Percentiles rank a stretch among this genome's conserved stretches.
phyloP scores from a whole-genome alignment of 2,329 filamentous ascomycete genomes.

The Acarospora socialis region DNA sequence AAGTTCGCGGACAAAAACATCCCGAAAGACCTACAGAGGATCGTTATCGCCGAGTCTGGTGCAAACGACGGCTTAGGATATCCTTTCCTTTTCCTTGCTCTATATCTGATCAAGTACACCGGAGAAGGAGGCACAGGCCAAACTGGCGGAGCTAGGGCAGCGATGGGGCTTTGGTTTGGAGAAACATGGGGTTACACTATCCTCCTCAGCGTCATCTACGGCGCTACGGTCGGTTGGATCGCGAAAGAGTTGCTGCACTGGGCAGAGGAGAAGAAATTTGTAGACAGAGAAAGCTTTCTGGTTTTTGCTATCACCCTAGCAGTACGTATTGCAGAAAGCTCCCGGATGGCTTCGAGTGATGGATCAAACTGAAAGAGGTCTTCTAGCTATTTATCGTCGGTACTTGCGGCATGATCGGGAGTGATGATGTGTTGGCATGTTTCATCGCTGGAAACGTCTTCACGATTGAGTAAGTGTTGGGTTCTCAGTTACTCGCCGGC shows the following conservation, averaged over 20 bases:
- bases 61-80: conserved; percentile 84
- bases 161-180: conserved; percentile 69
- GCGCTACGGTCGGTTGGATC: conserved; percentile 62
- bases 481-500: background rate
- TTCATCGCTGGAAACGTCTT: conserved; percentile 87
- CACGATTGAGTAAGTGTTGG: conserved; percentile 55
- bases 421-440: conserved; percentile 79
- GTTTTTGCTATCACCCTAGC: conserved; percentile 76
- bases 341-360: too few species aligned
- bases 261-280: conserved; percentile 66
- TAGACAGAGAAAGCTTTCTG: conserved; percentile 76
- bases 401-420: conserved; percentile 74
- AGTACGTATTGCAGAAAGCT: conserved; percentile 36
- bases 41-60: conserved; percentile 69
- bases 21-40: conserved; percentile 64
- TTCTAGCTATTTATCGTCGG: conserved; percentile 63
- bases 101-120: conserved; percentile 69
- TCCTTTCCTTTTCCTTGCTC: conserved; percentile 70
- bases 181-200: conserved; percentile 79
- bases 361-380: conserved; percentile 9
- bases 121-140: conserved; percentile 42
- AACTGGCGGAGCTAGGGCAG: conserved; percentile 46
- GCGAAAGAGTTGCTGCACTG: conserved; percentile 72
- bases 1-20: conserved; percentile 88
- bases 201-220: conserved; percentile 62